Evolutionary conservation across 768 basidiomycete species (phyloP).

Genomic region (Amanita muscaria): DNA sequence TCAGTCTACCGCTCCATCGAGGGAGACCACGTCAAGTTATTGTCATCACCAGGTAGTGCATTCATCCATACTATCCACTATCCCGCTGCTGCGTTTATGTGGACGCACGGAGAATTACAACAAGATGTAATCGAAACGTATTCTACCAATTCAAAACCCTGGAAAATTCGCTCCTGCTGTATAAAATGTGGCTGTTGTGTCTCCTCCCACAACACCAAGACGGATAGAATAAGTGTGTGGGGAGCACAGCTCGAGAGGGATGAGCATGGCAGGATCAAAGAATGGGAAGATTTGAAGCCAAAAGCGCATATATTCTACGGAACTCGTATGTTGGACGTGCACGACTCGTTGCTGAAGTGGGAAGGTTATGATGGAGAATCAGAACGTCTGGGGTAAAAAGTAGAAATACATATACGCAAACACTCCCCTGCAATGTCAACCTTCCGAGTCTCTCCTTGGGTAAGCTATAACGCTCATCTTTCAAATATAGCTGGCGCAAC

Average conservation of each 20-base stretch:
- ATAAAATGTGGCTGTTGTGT: slow-evolving; percentile 49
- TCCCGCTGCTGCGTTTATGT: slow-evolving; percentile 38
- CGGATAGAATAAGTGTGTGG: slow-evolving; percentile 47
- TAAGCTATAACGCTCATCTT: slow-evolving; percentile 36
- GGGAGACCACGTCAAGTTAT: background rate
- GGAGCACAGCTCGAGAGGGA: slow-evolving; percentile 48
- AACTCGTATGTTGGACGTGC: slow-evolving; percentile 48
- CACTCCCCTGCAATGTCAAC: slow-evolving; percentile 29
- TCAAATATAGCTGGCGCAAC: slow-evolving; percentile 17
- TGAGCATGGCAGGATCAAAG: slow-evolving; percentile 36
- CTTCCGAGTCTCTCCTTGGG: slow-evolving; percentile 60
- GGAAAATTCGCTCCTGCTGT: slow-evolving; percentile 58
- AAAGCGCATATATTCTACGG: slow-evolving; percentile 62
- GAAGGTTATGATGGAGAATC: slow-evolving; percentile 52
- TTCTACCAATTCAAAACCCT: slow-evolving; percentile 37
- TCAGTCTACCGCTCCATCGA: background rate
- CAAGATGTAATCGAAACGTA: slow-evolving; percentile 36
- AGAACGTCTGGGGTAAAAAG: slow-evolving; percentile 19
- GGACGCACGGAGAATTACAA: slow-evolving; percentile 37
- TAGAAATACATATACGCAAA: slow-evolving; percentile 27
- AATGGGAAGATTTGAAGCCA: slow-evolving; percentile 49
- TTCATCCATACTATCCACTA: slow-evolving; percentile 59
- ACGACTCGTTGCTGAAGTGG: slow-evolving; percentile 55
- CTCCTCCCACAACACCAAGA: slow-evolving; percentile 42
- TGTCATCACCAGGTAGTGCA: slow-evolving; percentile 44